These are phyloP conservation scores for Macrotyloma uniflorum DNA, from an alignment of 306 rosid species.

Conservation along the genomic window DNA sequence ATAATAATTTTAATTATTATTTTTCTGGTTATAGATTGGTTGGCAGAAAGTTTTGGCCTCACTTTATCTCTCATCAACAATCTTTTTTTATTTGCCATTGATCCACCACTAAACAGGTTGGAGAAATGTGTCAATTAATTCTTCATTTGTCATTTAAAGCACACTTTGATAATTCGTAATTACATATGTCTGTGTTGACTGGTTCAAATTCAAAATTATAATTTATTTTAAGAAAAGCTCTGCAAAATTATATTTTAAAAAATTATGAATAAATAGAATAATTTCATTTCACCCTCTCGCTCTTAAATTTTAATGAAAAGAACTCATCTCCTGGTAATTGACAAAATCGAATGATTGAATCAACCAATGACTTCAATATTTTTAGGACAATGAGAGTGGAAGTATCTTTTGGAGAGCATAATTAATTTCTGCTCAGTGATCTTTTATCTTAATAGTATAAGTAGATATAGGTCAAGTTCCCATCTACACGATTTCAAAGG, in stretches of 20 bases:
- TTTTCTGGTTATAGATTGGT: no score
- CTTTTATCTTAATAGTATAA: background rate
- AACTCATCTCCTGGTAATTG: background rate
- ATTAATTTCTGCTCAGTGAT: no score
- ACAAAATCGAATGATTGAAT: background rate
- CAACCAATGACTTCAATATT: background rate
- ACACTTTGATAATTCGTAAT: background rate
- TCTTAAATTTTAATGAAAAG: background rate
- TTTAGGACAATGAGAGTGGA: background rate
- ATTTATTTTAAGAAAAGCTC: background rate
- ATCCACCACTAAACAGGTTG: no score
- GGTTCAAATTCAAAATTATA: background rate
- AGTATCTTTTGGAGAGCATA: no score
- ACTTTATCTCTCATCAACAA: no score
- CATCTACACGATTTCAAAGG: no score
- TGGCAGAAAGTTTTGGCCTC: no score
- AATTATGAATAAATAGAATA: background rate
- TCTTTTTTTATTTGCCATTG: no score
- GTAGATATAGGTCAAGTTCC: background rate
- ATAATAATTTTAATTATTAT: no score
- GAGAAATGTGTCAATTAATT: background rate
- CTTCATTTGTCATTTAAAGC: no score
- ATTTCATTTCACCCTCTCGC: background rate
- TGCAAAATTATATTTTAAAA: background rate
- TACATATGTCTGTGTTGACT: no score